Evolutionary conservation across 2,329 filamentous ascomycete genomes (phyloP), one percentile per base, ranked within the genome.

Genomic region (Cytospora mali): DNA sequence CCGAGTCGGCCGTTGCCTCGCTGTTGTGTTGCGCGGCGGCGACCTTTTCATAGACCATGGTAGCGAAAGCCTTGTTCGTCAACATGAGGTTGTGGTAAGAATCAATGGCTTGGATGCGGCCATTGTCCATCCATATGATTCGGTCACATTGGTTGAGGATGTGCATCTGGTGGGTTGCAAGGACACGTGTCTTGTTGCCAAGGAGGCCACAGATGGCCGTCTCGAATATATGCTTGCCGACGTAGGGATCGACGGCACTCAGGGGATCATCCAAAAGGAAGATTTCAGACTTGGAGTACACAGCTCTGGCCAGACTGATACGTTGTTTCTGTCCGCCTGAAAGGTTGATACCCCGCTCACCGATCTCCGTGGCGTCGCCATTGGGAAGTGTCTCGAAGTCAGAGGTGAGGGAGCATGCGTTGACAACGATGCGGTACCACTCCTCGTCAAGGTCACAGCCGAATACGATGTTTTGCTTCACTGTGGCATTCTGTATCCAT

Each of bases 301-400:
- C 89, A 64, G 88, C 87, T 55, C 95, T 85, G 21, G 95, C 95
- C 71, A 98, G 97, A 72, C 97, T 98, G 68, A 97, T 80, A 13
- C 95, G 87, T 75, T 97, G 94, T 75, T 97, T 97, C 75, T 98
- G 94, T 1, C 94, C 94, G 62, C 95, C 94, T 21, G 93, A 97
- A 1, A 98, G 90, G 1, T 93, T 98, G 71, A 98, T 97, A 58
- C 95, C 94, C 65, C 93, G 88, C 75, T 98, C 95, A 28, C 94
- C 95, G 71, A 98, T 97, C 74, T 98, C 94, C 0, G 94, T 99
- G 69, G 84, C 76, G 70, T 98, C 95, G 16, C 92, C 91, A 62
- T 90, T 86, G 0, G 94, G 94, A n/a, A 98, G 81, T 87, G 97
- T 97, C 54, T 97, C 92, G 7, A 98, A 76, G 79, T 99, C 94